Evolutionary conservation across 208 protist species (phyloP), one percentile per base, ranked within the genome.

Genomic region (Porcisia hertigi): DNA sequence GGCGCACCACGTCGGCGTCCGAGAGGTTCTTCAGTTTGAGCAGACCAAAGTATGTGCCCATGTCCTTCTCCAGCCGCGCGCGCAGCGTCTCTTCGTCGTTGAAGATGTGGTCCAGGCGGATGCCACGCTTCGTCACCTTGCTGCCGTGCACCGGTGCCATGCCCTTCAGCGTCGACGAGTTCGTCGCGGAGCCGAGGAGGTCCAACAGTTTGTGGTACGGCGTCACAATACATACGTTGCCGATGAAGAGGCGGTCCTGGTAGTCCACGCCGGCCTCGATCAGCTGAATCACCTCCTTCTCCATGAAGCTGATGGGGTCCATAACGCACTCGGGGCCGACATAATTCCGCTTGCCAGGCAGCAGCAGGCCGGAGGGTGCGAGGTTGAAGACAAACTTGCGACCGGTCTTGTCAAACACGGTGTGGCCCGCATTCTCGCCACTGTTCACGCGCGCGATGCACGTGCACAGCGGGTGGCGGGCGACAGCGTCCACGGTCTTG

Each of bases 171-270:
- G 95, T 98, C 9, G 92, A 97, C 45, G 92, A 85, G 84, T 98
- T 98, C 18, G 83, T 79, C 36, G 89, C 80, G 16, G 92, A 96
- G 36, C 73, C 71, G 58, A 98, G 87, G 41, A 98, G 72, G 77
- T 98, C 95, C 47, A 98, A 79, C 69, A 98, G 82, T 74, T 98
- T 98, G 86, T 98, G 95, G 84, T 97, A 97, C 14, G 95, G 95
- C 53, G 93, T 96, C 12, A 98, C 95, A 52, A 98, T 87, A 83
- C 80, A 87, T 4, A 95, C 91, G 80, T 98, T 98, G 54, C 95
- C 95, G 66, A 98, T 86, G 75, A 95, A 96, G 63, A 98, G 86
- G 34, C 76, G 72, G 25, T 92, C 87, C 53, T 86, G 83, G 85
- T 98, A 98, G 36, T 81, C 60, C 30, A 98, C 88, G 59, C 84